These are phyloP conservation scores for Cadophora malorum DNA, from an alignment of 2,329 filamentous ascomycete genomes.

Conservation along the genomic window DNA sequence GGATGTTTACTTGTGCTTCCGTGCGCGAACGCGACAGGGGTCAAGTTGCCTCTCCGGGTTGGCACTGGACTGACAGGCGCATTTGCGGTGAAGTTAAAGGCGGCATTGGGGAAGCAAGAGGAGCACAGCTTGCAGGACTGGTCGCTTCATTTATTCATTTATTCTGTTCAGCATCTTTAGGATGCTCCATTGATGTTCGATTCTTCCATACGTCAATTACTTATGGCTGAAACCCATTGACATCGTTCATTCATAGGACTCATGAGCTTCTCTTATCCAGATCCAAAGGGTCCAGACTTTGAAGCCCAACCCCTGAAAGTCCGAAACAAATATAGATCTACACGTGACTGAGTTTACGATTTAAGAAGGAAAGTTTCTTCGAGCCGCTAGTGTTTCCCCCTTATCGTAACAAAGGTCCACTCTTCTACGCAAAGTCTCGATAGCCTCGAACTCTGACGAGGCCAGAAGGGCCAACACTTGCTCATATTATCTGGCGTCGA, in stretches of 20 bases:
- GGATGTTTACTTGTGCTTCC: constrained; percentile 5
- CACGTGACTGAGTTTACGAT: not conserved
- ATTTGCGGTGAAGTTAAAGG: not conserved
- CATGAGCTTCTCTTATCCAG: not conserved
- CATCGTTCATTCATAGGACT: not conserved
- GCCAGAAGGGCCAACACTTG: not conserved
- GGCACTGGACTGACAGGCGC: not conserved
- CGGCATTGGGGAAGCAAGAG: not conserved
- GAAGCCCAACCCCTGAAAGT: not conserved
- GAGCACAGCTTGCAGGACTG: not conserved
- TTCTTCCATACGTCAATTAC: not conserved
- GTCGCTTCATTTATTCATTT: constrained; percentile 1
- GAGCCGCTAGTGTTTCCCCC: constrained; percentile 7
- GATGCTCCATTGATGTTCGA: not conserved
- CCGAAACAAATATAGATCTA: constrained; percentile 5
- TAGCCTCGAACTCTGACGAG: not conserved
- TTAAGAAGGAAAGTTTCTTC: not conserved
- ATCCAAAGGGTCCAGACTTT: not conserved
- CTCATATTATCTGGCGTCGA: not conserved
- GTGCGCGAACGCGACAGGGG: not conserved
- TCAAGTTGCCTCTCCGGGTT: not conserved
- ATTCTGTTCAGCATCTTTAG: not conserved
- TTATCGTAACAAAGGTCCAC: constrained; percentile 14
- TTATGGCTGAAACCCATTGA: not conserved
- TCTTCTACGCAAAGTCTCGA: not conserved